A percentile compares a stretch with the other conserved stretches of the same genome.
phyloP scores from a whole-genome alignment of 2,329 filamentous ascomycete species.

The Amauroascus niger region DNA sequence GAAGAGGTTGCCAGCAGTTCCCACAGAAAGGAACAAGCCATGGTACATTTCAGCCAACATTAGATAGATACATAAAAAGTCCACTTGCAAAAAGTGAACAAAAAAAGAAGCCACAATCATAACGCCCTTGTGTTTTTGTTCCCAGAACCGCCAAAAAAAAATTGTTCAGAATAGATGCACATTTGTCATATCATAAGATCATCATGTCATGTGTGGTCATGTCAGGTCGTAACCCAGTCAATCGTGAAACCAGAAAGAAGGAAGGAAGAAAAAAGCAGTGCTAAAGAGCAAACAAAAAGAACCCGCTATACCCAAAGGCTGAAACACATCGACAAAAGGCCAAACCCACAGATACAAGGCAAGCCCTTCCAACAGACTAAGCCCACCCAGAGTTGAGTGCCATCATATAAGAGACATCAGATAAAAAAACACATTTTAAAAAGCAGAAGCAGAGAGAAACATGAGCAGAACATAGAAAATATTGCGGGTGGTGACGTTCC shows the following conservation, averaged over 20 bases:
- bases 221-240: conserved; percentile 4
- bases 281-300: background rate
- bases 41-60: conserved; percentile 6
- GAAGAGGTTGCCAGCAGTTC: no score
- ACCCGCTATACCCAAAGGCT: conserved; percentile 6
- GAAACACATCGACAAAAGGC: background rate
- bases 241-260: background rate
- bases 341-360: background rate
- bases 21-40: background rate
- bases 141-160: conserved; percentile 1
- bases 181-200: conserved; percentile 10
- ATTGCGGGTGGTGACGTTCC: conserved; percentile 5
- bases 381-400: conserved; percentile 9
- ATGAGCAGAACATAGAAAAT: conserved; percentile 2
- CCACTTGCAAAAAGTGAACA: background rate
- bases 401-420: conserved; percentile 9
- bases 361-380: conserved; percentile 10
- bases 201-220: conserved; percentile 10
- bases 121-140: background rate
- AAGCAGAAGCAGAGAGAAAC: background rate
- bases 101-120: background rate
- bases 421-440: background rate
- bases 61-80: conserved; percentile 2
- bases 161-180: background rate
- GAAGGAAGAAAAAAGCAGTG: background rate